Evolutionary conservation across 2,329 filamentous ascomycete species (phyloP), one percentile per base, ranked within the genome.

Genomic region (Diaporthe citriasiana): DNA sequence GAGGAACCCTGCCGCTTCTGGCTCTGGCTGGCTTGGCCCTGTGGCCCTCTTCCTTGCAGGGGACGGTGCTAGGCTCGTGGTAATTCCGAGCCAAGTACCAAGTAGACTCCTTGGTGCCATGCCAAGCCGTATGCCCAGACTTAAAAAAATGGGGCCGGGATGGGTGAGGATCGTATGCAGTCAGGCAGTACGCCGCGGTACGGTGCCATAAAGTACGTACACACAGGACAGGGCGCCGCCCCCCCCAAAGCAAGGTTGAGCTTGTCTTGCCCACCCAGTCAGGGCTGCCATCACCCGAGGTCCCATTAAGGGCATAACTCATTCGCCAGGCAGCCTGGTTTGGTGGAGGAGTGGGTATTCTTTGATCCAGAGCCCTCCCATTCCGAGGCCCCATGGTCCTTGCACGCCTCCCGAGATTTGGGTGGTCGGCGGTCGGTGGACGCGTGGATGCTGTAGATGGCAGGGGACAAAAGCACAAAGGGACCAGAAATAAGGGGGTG

Each of bases 51-150:
- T 73, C 65, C 72, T 73, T 71, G 69, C 69, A 60, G 3, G 55
- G 45, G 27, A 33, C 42, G 27, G 22, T 51, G 33, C 63, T 66
- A 66, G 63, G 45, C 57, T 40, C 33, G 42, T 57, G 69, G 53
- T 71, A 71, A 40, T 70, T 60, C 71, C 42, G 63, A 70, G 53
- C 71, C 57, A 66, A 66, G 70, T 68, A 73, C 60, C 65, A 73
- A 69, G 71, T 70, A 73, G 45, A 66, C 63, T 66, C 63, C 63
- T 66, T 66, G 63, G 63, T 66, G 63, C 63, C 63, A 66, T 66
- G 63, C 63, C 63, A 66, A 66, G 63, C 63, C 45, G 30, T 51
- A 27, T 66, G 63, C 63, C 63, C 63, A 66, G 63, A 50, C 71
- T 45, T 56, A 73, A 55, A 68, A 42, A 60, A 69, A 51, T 47